These are phyloP conservation scores for Anisogramma anomala DNA, from an alignment of 2,329 filamentous ascomycete species.

Conservation along the genomic window DNA sequence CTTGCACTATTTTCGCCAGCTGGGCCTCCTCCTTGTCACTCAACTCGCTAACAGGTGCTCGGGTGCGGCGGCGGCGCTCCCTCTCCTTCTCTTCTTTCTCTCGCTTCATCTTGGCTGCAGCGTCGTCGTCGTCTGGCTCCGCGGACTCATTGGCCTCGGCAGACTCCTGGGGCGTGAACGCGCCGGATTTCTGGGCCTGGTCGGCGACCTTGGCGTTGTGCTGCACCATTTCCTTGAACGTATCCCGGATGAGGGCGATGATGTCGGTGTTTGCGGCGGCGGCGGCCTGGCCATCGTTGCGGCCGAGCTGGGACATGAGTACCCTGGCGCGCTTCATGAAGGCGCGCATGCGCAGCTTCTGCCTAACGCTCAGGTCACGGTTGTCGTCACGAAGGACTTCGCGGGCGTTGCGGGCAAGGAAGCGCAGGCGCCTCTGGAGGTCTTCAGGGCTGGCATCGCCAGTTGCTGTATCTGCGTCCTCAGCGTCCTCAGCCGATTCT, in stretches of 20 bases:
- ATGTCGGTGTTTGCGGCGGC: slow-evolving; percentile 26
- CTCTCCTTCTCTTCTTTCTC: neutral
- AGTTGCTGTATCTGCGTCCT: slow-evolving; percentile 14
- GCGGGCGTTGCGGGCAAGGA: slow-evolving; percentile 36
- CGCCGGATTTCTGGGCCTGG: slow-evolving; percentile 7
- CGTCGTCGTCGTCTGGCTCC: slow-evolving; percentile 2
- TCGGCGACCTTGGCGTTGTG: slow-evolving; percentile 15
- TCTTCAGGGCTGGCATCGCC: slow-evolving; percentile 23
- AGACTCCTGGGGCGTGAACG: slow-evolving; percentile 16
- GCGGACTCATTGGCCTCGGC: slow-evolving; percentile 4
- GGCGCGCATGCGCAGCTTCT: slow-evolving; percentile 64
- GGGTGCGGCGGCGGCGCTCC: neutral
- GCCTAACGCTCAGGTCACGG: slow-evolving; percentile 48
- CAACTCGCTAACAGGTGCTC: slow-evolving; percentile 14
- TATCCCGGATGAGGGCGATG: slow-evolving; percentile 41
- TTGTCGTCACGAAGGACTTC: slow-evolving; percentile 16
- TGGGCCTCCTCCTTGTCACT: slow-evolving; percentile 40
- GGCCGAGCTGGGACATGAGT: slow-evolving; percentile 44
- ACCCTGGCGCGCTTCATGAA: slow-evolving; percentile 56
- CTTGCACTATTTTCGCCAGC: slow-evolving; percentile 45
- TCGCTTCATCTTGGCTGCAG: no score
- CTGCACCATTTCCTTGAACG: slow-evolving; percentile 37
- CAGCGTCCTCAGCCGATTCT: slow-evolving; percentile 12
- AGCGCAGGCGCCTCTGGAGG: slow-evolving; percentile 31
- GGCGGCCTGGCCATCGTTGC: slow-evolving; percentile 24